A percentile compares a stretch with the other conserved stretches of the same genome.
These are phyloP conservation scores for Yarrowia galli DNA, from an alignment of 1,139 yeast species.

Conservation along the genomic window DNA sequence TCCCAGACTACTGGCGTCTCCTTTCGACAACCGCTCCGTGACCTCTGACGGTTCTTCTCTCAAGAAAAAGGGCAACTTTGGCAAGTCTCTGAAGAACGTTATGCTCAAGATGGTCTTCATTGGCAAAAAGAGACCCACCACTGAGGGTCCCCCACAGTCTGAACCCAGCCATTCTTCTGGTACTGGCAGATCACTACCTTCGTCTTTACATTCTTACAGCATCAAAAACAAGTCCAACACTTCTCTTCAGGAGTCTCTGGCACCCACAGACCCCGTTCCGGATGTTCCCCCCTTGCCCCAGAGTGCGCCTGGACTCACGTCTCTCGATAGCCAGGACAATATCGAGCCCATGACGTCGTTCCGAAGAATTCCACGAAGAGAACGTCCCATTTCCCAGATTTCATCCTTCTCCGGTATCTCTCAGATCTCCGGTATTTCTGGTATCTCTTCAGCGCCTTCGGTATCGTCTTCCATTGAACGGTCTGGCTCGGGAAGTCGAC, in stretches of 20 bases:
- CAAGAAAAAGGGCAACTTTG: conserved; percentile 39
- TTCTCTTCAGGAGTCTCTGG: not conserved
- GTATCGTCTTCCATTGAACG: conserved; percentile 43
- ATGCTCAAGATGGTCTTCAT: conserved; percentile 42
- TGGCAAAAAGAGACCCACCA: conserved; percentile 33
- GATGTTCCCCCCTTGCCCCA: conserved; percentile 32
- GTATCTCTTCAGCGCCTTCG: conserved; percentile 49
- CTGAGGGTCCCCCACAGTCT: not conserved
- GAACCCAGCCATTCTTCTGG: not conserved
- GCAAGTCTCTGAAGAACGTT: conserved; percentile 41
- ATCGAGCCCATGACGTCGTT: conserved; percentile 40
- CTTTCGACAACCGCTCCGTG: conserved; percentile 21
- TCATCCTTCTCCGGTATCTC: conserved; percentile 68
- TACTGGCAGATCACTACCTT: not conserved
- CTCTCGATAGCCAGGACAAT: conserved; percentile 14
- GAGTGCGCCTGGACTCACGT: conserved; percentile 7
- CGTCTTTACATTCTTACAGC: conserved; percentile 32
- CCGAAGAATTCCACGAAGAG: conserved; percentile 47
- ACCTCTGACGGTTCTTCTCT: conserved; percentile 22
- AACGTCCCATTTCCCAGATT: conserved; percentile 69
- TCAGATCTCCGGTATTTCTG: conserved; percentile 63
- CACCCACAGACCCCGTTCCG: not conserved
- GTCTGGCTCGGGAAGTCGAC: conserved; percentile 40
- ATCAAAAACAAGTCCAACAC: conserved; percentile 42
- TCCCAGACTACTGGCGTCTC: conserved; percentile 7